Evolutionary conservation across 2,329 filamentous ascomycete genomes (phyloP), one percentile per base, ranked within the genome.

Genomic region (Biscogniauxia sp.): DNA sequence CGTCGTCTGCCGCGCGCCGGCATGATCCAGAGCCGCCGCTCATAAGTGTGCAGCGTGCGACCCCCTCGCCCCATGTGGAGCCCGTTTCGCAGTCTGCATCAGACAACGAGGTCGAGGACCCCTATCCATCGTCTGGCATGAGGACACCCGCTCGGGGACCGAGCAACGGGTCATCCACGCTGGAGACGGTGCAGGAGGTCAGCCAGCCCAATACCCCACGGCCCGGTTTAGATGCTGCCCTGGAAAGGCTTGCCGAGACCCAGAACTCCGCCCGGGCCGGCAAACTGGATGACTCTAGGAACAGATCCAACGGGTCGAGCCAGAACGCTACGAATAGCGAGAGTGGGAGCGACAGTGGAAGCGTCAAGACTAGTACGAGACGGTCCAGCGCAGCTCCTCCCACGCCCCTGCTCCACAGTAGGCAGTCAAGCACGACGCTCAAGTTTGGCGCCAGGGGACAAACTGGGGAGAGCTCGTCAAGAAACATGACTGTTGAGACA

Each of bases 401-500:
- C 51, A 80, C 84, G 15, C 81, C 87, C 2, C 79, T 74, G 63
- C 79, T 80, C 74, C 87, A 76, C 72, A 88, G 71, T 70, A 87
- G 75, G 79, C 91, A 90, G 62, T 92, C 91, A 8, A 87, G 84
- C 68, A 75, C 83, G 63, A 86, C 88, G 55, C 84, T 89, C 41
- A 88, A 88, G 62, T 83, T 91, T 50, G 79, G 80, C 56, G 78
- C 81, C 59, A 91, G 93, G 72, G 82, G 85, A 37, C 92, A 93
- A 73, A 80, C 85, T 11, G 79, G 82, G 56, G 91, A 96, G 72
- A 88, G 87, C n/a, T 89, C 91, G 41, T 84, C 88, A 60, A 88
- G 90, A 72, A 95, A 92, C 69, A 97, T 99, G 93, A 98, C 92
- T 9, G 94, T 98, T 15, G 95, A 99, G 78, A 97, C 95, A 0